Conservation (phyloP, 2,329 filamentous ascomycete species). For the Neurospora sp. region DNA sequence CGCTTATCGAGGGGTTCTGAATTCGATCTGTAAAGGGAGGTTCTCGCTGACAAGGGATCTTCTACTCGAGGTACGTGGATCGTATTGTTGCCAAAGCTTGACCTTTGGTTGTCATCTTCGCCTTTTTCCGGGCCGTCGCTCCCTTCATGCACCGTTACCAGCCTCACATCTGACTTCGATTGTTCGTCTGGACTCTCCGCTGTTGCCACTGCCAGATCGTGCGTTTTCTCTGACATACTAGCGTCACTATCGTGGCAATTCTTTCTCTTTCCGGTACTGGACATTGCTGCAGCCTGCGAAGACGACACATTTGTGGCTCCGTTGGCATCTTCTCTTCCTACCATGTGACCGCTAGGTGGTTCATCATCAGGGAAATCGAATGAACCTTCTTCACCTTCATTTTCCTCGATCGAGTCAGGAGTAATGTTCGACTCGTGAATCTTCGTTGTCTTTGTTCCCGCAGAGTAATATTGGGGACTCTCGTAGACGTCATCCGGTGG, state of each 20-base stretch:
- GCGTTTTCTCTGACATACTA: background rate
- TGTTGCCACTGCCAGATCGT: background rate
- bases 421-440: background rate
- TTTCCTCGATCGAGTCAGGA: conserved; percentile 9
- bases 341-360: background rate
- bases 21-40: background rate
- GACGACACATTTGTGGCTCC: background rate
- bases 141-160: background rate
- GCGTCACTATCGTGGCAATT: background rate
- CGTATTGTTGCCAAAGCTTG: background rate
- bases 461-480: background rate
- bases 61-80: background rate
- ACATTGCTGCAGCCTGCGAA: background rate
- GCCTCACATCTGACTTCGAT: background rate
- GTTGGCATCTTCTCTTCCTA: background rate
- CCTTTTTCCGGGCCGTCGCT: background rate
- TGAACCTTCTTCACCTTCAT: background rate
- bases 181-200: background rate
- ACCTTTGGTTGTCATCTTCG: background rate
- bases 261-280: background rate
- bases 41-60: background rate
- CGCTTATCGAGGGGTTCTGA: background rate
- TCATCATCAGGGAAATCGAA: background rate
- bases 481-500: background rate
- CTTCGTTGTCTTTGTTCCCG: background rate